Evolutionary conservation across 192 early-diverging fungal genomes (phyloP).

Genomic region (Entomortierella lignicola): DNA sequence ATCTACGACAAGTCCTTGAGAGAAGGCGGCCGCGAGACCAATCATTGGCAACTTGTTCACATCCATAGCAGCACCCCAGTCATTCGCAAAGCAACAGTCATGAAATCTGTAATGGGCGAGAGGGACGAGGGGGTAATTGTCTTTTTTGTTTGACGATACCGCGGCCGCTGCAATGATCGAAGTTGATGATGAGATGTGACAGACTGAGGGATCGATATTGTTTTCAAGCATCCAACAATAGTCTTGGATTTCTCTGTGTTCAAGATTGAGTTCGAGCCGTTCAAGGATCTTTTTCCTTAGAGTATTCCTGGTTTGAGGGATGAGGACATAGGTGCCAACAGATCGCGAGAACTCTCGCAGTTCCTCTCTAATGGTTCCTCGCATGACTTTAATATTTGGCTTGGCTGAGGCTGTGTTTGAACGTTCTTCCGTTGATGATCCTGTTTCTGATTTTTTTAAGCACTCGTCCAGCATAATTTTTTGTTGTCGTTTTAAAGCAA

Average conservation of each 20-base stretch:
- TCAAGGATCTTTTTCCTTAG: slow-evolving; percentile 44
- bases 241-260: slow-evolving; percentile 40
- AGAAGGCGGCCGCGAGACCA: slow-evolving; percentile 43
- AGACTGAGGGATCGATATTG: slow-evolving; percentile 12
- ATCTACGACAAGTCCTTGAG: slow-evolving; percentile 45
- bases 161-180: not conserved
- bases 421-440: not conserved
- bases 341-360: slow-evolving; percentile 37
- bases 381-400: slow-evolving; percentile 3
- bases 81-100: slow-evolving; percentile 50
- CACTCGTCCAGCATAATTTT: too few species aligned
- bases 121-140: slow-evolving; percentile 33
- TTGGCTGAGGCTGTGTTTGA: not conserved
- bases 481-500: slow-evolving; percentile 9
- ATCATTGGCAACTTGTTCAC: slow-evolving; percentile 51
- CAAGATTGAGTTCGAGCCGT: slow-evolving; percentile 31
- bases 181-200: not conserved
- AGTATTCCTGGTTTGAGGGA: slow-evolving; percentile 37
- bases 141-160: not conserved
- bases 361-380: slow-evolving; percentile 27
- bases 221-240: slow-evolving; percentile 40
- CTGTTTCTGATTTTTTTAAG: too few species aligned
- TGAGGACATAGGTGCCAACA: slow-evolving; percentile 40
- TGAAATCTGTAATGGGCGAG: slow-evolving; percentile 47
- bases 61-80: slow-evolving; percentile 49